A percentile compares a stretch with the other conserved stretches of the same genome.
Conservation (phyloP, 2,329 filamentous ascomycete species). For the Cordyceps cicadae region DNA sequence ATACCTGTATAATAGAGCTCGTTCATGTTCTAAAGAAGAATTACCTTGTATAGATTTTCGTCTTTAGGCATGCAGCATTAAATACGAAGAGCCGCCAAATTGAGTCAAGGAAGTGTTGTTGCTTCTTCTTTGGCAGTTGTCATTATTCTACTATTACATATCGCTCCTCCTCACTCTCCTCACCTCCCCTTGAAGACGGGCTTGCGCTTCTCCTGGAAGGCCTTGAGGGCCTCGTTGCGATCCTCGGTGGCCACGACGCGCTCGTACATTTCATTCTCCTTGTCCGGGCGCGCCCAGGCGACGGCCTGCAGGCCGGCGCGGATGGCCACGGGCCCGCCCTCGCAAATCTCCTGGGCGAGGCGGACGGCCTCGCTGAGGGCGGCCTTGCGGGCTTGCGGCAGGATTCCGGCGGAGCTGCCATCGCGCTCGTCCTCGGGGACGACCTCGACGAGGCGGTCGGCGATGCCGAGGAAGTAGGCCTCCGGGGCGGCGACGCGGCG, state of each 20-base stretch:
- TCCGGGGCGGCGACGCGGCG: constrained; percentile 75
- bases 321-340: constrained; percentile 79
- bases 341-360: constrained; percentile 76
- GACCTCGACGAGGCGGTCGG: constrained; percentile 82
- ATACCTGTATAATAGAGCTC: neutral
- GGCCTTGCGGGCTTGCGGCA: constrained; percentile 53
- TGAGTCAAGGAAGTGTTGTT: neutral
- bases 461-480: constrained; percentile 85
- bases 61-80: neutral
- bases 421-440: constrained; percentile 45
- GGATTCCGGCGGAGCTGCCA: constrained; percentile 29
- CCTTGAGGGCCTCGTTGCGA: constrained; percentile 75
- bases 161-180: constrained; percentile 9
- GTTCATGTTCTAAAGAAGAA: neutral
- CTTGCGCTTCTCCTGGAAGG: constrained; percentile 63
- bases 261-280: constrained; percentile 84
- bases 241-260: constrained; percentile 78
- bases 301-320: constrained; percentile 74
- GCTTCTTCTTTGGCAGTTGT: neutral
- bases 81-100: neutral
- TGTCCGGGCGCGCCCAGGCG: constrained; percentile 59
- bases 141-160: constrained; percentile 3
- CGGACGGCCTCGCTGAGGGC: constrained; percentile 69
- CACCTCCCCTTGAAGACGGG: constrained; percentile 49
- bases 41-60: neutral